phyloP scores from a whole-genome alignment of 176 grass and related monocot genomes.

The Lolium rigidum region DNA sequence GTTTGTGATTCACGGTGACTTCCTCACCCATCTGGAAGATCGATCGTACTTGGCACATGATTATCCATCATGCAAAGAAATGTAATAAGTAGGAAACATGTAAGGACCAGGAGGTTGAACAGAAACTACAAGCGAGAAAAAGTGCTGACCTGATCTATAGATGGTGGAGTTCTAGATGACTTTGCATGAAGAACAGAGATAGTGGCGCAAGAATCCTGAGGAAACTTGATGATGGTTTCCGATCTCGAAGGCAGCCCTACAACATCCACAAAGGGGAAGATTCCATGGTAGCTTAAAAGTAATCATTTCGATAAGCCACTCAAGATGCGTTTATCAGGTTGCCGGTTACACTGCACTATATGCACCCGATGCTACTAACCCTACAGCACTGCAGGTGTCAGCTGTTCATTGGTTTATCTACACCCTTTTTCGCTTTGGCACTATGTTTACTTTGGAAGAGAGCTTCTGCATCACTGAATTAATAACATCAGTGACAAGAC shows the following conservation, averaged over 20 bases:
- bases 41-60: neutral
- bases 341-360: constrained; percentile 17
- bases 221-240: constrained; percentile 26
- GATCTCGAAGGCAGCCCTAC: constrained; percentile 35
- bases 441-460: neutral
- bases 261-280: constrained; percentile 15
- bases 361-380: neutral
- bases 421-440: neutral
- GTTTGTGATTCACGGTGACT: neutral
- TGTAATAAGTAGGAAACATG: neutral
- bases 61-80: neutral
- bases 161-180: too few species aligned
- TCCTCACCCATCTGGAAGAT: neutral
- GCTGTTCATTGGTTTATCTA: constrained; percentile 14
- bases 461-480: constrained; percentile 31
- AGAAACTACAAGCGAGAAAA: neutral
- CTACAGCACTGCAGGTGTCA: neutral
- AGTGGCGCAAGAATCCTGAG: constrained; percentile 37
- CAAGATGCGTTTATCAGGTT: constrained; percentile 5
- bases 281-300: neutral
- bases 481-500: neutral
- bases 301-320: constrained; percentile 7
- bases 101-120: constrained; percentile 15
- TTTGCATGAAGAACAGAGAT: neutral
- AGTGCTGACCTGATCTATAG: neutral